These are phyloP conservation scores for Phoma sp. DNA, from an alignment of 2,329 filamentous ascomycete species.

Conservation along the genomic window DNA sequence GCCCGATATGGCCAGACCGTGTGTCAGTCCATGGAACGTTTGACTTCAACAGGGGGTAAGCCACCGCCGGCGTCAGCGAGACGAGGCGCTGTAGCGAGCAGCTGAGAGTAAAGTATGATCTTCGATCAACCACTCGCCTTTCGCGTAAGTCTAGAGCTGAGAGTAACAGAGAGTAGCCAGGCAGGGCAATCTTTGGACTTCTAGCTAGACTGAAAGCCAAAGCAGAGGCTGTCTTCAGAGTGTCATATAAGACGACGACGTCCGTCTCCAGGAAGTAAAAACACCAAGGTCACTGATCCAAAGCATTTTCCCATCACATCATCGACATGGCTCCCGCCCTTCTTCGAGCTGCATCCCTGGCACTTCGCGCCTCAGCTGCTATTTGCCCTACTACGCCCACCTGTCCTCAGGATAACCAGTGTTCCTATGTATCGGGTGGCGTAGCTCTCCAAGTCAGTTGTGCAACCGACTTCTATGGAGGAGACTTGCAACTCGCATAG, in stretches of 20 bases:
- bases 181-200: too few relatives aligned
- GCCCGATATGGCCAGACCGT: too few relatives aligned
- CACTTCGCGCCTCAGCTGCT: not conserved
- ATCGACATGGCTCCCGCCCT: not conserved
- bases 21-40: too few relatives aligned
- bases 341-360: not conserved
- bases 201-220: too few relatives aligned
- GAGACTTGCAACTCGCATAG: slow-evolving; percentile 3
- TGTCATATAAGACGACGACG: too few relatives aligned
- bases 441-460: slow-evolving; percentile 1
- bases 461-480: slow-evolving; percentile 3
- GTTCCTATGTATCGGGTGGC: not conserved
- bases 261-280: not conserved
- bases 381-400: not conserved
- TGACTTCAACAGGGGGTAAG: not conserved
- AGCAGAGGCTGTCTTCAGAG: too few relatives aligned
- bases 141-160: not conserved
- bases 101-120: not conserved
- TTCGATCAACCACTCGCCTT: not conserved
- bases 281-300: not conserved
- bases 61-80: not conserved
- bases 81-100: not conserved
- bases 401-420: slow-evolving; percentile 3
- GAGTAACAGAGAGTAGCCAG: too few relatives aligned
- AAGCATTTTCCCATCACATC: not conserved